Base-by-base conservation (phyloP, 2,329 filamentous ascomycete genomes). In the Emmonsiellopsis sp. region DNA sequence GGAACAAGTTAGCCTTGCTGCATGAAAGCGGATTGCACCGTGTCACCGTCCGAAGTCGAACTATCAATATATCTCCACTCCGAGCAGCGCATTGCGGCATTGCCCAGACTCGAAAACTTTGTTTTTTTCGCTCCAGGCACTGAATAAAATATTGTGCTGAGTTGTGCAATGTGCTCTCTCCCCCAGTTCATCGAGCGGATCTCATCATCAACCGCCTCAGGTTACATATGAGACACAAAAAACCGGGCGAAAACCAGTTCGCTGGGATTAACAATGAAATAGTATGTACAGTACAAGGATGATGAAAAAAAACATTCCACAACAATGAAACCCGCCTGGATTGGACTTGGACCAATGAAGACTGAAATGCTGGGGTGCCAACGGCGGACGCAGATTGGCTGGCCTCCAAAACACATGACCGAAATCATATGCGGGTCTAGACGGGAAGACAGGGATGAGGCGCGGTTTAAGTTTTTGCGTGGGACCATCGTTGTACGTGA, bases 381-480 rank as follows among this genome's bases (percentile, higher is more conserved):
- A 30, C 42, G 10, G 26, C 5, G 48, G 7, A 31, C 37, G 10
- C n/a, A 41, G 20, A 57, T 55, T 57, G 55, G 55, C 50, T 42
- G 43, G 43, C 46, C 41, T 43, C n/a, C 46, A 50, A 47, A 52
- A 15, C 58, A 59, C 56, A 57, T 59, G 58, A 59, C 56, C 56
- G 41, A 37, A 50, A 32, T 52, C 52, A 46, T 57, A 59, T 59
- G 58, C 58, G 58, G 58, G 58, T 48, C 56, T 58, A 59, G 56
- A 34, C 54, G 54, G 55, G 58, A 56, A 54, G 53, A 34, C 58
- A 59, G 56, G 58, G 58, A 58, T 57, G 49, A 15, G 35, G 55
- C 46, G 34, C 30, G 46, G 11, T 48, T 48, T 48, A 48, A 44
- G 40, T 51, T 45, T 45, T 34, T 10, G n/a, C 2, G 40, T 45